These are phyloP conservation scores for Calycina marina DNA, from an alignment of 2,329 filamentous ascomycete species.

Conservation along the genomic window DNA sequence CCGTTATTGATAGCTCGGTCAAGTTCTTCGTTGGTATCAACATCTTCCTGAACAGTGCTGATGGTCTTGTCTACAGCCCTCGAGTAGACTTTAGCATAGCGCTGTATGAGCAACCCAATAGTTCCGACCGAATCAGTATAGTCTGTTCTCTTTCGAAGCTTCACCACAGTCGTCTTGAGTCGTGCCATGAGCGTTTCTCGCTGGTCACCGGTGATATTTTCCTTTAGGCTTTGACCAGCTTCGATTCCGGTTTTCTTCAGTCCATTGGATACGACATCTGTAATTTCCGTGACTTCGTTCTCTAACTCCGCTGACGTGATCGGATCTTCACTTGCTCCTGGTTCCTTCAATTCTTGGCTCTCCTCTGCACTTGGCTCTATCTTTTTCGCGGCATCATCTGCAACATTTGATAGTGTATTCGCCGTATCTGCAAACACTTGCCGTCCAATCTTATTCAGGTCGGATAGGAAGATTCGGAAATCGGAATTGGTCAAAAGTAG, in stretches of 20 bases:
- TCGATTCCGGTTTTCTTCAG: constrained; percentile 38
- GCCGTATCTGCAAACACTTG: constrained; percentile 83
- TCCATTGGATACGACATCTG: constrained; percentile 23
- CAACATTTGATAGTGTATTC: constrained; percentile 60
- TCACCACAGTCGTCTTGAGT: constrained; percentile 60
- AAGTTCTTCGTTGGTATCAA: constrained; percentile 58
- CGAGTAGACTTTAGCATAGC: constrained; percentile 67
- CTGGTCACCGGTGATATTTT: constrained; percentile 60
- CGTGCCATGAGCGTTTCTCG: constrained; percentile 59
- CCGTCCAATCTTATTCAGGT: constrained; percentile 62
- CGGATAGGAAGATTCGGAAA: constrained; percentile 73
- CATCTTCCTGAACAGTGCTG: constrained; percentile 51
- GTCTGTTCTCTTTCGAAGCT: constrained; percentile 61
- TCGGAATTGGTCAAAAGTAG: constrained; percentile 83
- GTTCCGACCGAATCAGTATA: constrained; percentile 80
- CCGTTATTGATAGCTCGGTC: constrained; percentile 66
- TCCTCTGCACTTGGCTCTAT: constrained; percentile 55
- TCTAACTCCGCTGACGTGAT: constrained; percentile 35
- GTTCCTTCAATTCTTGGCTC: constrained; percentile 33
- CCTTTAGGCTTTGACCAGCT: constrained; percentile 54
- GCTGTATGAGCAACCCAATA: constrained; percentile 58
- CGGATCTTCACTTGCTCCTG: constrained; percentile 21
- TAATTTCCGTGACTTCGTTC: constrained; percentile 36
- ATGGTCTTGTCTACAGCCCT: constrained; percentile 54
- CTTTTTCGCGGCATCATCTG: constrained; percentile 57